Evolutionary conservation across 768 basidiomycete genomes (phyloP).

Genomic region (Amanita subjunquillea): DNA sequence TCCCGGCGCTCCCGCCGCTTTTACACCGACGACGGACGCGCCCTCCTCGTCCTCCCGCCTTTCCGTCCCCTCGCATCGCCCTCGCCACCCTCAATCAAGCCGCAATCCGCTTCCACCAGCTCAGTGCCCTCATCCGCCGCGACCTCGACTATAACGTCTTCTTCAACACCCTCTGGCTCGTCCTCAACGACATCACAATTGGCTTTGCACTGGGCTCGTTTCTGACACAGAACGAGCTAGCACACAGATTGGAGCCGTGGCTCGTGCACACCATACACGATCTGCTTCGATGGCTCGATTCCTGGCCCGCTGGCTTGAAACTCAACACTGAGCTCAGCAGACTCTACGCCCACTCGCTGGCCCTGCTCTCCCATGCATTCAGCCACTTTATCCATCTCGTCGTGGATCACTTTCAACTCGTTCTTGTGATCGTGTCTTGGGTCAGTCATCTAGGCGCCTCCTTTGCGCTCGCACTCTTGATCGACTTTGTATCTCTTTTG

Average conservation of each 20-base stretch:
- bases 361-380: conserved; percentile 13
- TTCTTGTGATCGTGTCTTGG: conserved; percentile 20
- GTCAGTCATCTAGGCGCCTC: conserved; percentile 46
- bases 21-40: conserved; percentile 2
- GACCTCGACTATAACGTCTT: conserved; percentile 25
- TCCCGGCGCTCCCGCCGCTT: conserved; percentile 3
- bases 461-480: conserved; percentile 50
- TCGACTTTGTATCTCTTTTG: conserved; percentile 56
- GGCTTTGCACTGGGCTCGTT: conserved; percentile 67
- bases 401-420: conserved; percentile 2
- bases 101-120: background rate
- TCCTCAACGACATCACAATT: conserved; percentile 83
- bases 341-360: conserved; percentile 70
- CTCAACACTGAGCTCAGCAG: conserved; percentile 90
- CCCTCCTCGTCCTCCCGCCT: background rate
- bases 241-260: background rate
- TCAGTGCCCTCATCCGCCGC: background rate
- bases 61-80: background rate
- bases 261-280: conserved; percentile 38
- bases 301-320: conserved; percentile 95
- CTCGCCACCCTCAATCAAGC: conserved; percentile 1
- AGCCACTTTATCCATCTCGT: conserved; percentile 1
- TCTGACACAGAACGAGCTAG: conserved; percentile 36
- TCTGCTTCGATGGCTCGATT: conserved; percentile 74
- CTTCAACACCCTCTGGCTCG: conserved; percentile 86